Evolutionary conservation across 2,329 filamentous ascomycete species (phyloP), one percentile per base, ranked within the genome.

Genomic region (Colletotrichum cuscutae): DNA sequence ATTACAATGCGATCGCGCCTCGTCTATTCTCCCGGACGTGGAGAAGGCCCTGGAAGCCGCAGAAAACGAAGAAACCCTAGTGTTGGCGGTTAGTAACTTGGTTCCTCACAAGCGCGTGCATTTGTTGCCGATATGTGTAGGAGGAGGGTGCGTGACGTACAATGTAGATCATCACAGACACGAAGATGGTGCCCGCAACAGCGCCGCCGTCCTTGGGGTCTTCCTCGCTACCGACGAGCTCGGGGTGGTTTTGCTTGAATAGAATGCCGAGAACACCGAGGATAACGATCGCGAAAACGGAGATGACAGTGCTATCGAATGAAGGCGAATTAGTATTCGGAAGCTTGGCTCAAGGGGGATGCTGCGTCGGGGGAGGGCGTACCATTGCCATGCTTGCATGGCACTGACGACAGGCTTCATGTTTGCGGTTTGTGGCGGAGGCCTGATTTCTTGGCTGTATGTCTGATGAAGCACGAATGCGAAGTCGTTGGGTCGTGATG

Each of bases 381-480:
- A 98, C 95, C 95, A 98, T 87, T 92, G 94, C 95, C 95, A 98
- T 80, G 95, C 96, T 86, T 97, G 95, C 86, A 95, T 90, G 77
- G 95, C 92, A 81, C 94, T 93, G 78, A 98, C 94, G 81, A 98
- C 88, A 77, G 96, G 95, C 92, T 98, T 98, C 95, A 98, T 98
- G 81, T 80, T 90, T 86, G 83, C 77, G 77, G 76, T 75, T 64
- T 71, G 37, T 53, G n/a, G 24, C 49, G 30, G 60, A 57, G 57
- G 15, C 19, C 15, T 19, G n/a, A 12, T n/a, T 35, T 60, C 42
- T 32, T 11, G 37, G 13, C 30, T 28, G 22, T 63, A 19, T 4
- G 19, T 63, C 15, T 2, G 28, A 71, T 71, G 57, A 13, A n/a
- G 58, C 66, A 46, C 28, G 59, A 35, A 74, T 68, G 73, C 70